Percentiles rank a stretch among this genome's conserved stretches.
phyloP scores from a whole-genome alignment of 768 basidiomycete species.

The Mycena indigotica region DNA sequence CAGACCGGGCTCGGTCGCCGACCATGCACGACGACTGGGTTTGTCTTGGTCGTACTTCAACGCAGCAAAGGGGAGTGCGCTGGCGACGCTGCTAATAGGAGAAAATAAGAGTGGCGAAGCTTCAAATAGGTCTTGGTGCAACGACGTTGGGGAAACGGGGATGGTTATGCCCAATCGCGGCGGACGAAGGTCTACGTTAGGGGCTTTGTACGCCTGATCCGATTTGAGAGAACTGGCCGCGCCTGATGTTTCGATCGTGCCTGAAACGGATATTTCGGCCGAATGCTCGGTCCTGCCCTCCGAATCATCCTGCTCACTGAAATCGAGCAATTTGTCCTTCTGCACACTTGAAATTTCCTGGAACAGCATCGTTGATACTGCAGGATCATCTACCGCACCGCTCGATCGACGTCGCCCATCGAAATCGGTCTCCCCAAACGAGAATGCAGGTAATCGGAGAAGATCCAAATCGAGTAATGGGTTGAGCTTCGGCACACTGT shows the following conservation, averaged over 20 bases:
- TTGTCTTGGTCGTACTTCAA: background rate
- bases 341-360: too few species aligned
- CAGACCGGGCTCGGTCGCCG: background rate
- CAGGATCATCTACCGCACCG: background rate
- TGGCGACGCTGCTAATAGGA: conserved; percentile 2
- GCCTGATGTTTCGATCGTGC: too few species aligned
- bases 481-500: background rate
- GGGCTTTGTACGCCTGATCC: too few species aligned
- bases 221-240: too few species aligned
- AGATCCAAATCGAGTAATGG: conserved; percentile 11
- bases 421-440: background rate
- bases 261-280: too few species aligned
- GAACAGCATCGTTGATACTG: background rate
- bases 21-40: background rate
- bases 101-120: conserved; percentile 18
- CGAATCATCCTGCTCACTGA: too few species aligned
- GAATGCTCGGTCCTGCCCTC: too few species aligned
- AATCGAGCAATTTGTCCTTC: too few species aligned
- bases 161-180: conserved; percentile 10
- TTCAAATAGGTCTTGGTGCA: conserved; percentile 15
- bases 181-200: conserved; percentile 1
- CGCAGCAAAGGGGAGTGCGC: background rate
- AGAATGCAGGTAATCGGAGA: conserved; percentile 17
- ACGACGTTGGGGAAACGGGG: conserved; percentile 11
- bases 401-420: background rate